A percentile compares a stretch with the other conserved stretches of the same genome.
Conservation (phyloP, 2,329 filamentous ascomycete species). For the Apiospora arundinis region DNA sequence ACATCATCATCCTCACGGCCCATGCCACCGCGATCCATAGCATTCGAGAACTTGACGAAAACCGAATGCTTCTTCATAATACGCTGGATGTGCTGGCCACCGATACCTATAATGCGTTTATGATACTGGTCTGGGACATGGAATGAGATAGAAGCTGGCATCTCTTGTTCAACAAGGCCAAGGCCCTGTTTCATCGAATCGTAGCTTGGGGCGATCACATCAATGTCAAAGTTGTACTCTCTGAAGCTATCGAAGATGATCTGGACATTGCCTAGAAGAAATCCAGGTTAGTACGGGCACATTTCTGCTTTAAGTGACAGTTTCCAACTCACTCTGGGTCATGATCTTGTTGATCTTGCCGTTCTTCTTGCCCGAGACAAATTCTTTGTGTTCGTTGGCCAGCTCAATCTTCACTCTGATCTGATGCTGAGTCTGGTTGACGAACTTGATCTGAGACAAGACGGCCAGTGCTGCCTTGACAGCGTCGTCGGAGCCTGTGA, state of each 20-base stretch:
- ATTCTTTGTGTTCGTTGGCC: constrained; percentile 99
- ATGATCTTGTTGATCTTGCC: constrained; percentile 99
- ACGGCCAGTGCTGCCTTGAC: constrained; percentile 96
- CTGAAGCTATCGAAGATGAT: constrained; percentile 99
- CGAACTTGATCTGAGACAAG: constrained; percentile 89
- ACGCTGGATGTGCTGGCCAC: constrained; percentile 96
- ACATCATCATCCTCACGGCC: constrained; percentile 97
- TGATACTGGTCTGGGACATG: constrained; percentile 99
- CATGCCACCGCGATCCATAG: constrained; percentile 92
- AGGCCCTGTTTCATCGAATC: constrained; percentile 94
- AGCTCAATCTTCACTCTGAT: constrained; percentile 98
- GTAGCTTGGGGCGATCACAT: constrained; percentile 90
- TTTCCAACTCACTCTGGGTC: constrained; percentile 78
- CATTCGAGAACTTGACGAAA: constrained; percentile 99
- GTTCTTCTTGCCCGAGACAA: constrained; percentile 99
- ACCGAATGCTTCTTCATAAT: constrained; percentile 99
- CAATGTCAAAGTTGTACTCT: constrained; percentile 99
- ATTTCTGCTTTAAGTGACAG: too few relatives aligned
- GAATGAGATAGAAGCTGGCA: constrained; percentile 99
- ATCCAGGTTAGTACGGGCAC: constrained; percentile 24
- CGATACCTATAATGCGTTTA: constrained; percentile 98
- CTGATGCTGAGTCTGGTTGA: constrained; percentile 85
- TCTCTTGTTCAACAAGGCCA: constrained; percentile 94
- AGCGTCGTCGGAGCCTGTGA: constrained; percentile 94
- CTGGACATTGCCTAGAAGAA: constrained; percentile 76